Evolutionary conservation across 345 rosid species (phyloP).

Genomic region (Hibiscus syriacus): DNA sequence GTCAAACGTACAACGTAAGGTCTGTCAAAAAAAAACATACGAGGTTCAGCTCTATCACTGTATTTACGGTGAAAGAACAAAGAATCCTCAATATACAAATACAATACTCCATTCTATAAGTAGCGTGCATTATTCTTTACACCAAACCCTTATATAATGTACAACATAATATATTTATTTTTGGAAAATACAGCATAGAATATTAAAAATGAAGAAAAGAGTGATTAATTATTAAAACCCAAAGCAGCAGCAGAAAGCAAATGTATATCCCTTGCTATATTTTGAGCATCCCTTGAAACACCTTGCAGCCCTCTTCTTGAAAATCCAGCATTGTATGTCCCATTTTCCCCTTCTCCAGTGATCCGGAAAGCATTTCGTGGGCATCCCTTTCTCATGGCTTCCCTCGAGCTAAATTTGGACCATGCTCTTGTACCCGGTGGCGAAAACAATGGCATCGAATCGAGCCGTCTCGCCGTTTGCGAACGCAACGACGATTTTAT

Average conservation of each 20-base stretch:
- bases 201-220: background rate
- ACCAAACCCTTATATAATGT: too few relatives aligned
- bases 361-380: background rate
- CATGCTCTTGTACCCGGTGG: conserved; percentile 13
- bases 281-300: conserved; percentile 26
- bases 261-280: conserved; percentile 25
- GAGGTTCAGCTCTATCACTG: too few relatives aligned
- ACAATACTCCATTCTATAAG: too few relatives aligned
- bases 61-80: too few relatives aligned
- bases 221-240: background rate
- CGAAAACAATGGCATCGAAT: conserved; percentile 8
- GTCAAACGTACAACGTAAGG: too few relatives aligned
- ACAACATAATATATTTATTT: too few relatives aligned
- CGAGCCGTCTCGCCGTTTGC: background rate
- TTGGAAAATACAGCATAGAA: too few relatives aligned
- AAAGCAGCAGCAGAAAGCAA: background rate
- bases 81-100: too few relatives aligned
- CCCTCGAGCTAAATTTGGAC: conserved; percentile 5
- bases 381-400: conserved; percentile 9
- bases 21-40: too few relatives aligned
- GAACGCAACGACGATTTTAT: background rate
- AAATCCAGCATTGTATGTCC: conserved; percentile 33
- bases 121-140: too few relatives aligned
- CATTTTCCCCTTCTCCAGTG: conserved; percentile 17
- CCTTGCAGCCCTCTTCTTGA: conserved; percentile 30